Percentiles rank a stretch among this genome's conserved stretches.
phyloP scores from a whole-genome alignment of 2,329 filamentous ascomycete species.

The Simplicillium aogashimaense region DNA sequence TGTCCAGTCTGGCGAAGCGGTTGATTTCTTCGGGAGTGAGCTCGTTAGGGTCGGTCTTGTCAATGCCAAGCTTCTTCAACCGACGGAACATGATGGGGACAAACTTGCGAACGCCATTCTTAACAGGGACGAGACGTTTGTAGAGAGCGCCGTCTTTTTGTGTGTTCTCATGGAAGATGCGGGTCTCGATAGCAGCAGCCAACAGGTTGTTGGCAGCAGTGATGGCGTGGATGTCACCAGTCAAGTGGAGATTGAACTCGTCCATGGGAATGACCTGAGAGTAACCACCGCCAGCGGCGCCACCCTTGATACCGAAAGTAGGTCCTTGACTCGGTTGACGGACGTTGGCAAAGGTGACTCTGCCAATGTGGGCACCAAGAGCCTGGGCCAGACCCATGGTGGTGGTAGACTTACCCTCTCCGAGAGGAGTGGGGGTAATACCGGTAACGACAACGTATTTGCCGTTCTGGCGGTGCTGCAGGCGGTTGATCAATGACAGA shows the following conservation, averaged over 20 bases:
- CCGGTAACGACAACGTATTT: constrained; percentile 89
- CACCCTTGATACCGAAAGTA: constrained; percentile 98
- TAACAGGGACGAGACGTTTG: constrained; percentile 75
- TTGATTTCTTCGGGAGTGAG: constrained; percentile 82
- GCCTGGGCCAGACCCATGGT: constrained; percentile 94
- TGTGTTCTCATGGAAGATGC: constrained; percentile 96
- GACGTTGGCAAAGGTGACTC: constrained; percentile 90
- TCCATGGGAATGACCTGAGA: constrained; percentile 99
- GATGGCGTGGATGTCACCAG: constrained; percentile 95
- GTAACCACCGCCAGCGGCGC: constrained; percentile 93
- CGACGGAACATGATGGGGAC: constrained; percentile 85
- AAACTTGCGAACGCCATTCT: constrained; percentile 84
- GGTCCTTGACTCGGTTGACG: constrained; percentile 94
- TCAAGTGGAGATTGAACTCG: constrained; percentile 96
- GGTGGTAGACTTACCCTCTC: constrained; percentile 96
- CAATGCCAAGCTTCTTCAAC: constrained; percentile 89
- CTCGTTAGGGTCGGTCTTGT: constrained; percentile 87
- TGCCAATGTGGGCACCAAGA: constrained; percentile 76
- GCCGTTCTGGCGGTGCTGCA: constrained; percentile 80
- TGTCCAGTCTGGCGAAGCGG: constrained; percentile 87
- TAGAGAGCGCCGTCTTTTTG: constrained; percentile 87
- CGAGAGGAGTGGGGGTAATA: constrained; percentile 92
- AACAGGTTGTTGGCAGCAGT: constrained; percentile 95
- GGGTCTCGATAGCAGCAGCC: constrained; percentile 90
- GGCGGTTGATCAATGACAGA: constrained; percentile 67